Evolutionary conservation across 306 rosid species (phyloP).

Genomic region (Vigna nakashimae): DNA sequence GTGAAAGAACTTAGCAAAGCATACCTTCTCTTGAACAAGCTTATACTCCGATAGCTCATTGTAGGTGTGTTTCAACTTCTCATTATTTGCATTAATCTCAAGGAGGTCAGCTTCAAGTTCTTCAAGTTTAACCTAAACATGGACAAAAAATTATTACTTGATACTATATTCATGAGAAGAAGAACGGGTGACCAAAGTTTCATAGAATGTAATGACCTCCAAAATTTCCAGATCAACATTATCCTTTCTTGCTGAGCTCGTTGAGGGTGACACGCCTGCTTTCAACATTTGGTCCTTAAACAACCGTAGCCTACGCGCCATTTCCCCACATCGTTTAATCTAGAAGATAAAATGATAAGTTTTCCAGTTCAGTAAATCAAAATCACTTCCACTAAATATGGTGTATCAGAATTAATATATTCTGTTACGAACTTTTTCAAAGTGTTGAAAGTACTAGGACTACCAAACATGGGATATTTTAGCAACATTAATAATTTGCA

Average conservation of each 20-base stretch:
- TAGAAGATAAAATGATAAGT: slow-evolving; percentile 42
- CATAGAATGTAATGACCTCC: slow-evolving; percentile 65
- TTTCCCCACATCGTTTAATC: slow-evolving; percentile 85
- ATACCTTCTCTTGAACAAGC: slow-evolving; percentile 84
- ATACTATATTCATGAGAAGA: background rate
- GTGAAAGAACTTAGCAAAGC: slow-evolving; percentile 30
- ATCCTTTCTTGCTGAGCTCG: slow-evolving; percentile 39
- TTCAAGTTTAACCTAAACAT: slow-evolving; percentile 66
- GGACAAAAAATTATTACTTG: slow-evolving; percentile 30
- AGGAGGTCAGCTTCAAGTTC: slow-evolving; percentile 81
- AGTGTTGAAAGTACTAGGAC: slow-evolving; percentile 5
- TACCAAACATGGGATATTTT: slow-evolving; percentile 12
- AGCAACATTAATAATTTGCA: slow-evolving; percentile 10
- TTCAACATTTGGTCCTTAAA: slow-evolving; percentile 80
- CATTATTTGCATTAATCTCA: slow-evolving; percentile 77
- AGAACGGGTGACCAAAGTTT: background rate
- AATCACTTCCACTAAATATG: slow-evolving; percentile 16
- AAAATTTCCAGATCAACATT: slow-evolving; percentile 63
- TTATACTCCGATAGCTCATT: slow-evolving; percentile 77
- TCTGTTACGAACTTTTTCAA: slow-evolving; percentile 17
- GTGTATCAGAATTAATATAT: background rate
- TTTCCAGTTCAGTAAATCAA: slow-evolving; percentile 16
- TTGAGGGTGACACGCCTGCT: slow-evolving; percentile 61
- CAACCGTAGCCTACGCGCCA: slow-evolving; percentile 76
- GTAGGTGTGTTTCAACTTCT: slow-evolving; percentile 68